Conservation (phyloP, 176 grass and related monocot genomes). For the Aegilops tauschii region DNA sequence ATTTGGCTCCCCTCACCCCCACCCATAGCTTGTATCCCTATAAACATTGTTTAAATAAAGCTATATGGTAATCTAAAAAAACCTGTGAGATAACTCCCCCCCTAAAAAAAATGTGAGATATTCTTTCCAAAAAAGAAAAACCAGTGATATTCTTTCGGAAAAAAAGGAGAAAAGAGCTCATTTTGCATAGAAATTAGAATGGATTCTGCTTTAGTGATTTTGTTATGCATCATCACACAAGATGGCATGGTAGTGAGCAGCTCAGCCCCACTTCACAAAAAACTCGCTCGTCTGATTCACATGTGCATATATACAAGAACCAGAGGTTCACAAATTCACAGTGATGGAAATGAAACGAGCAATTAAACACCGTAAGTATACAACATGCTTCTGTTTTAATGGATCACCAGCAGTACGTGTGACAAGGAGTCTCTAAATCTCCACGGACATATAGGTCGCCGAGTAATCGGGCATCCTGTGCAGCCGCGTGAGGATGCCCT, state of each 20-base stretch:
- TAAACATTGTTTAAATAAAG: too few relatives aligned
- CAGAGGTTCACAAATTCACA: neutral
- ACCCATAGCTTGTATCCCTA: too few relatives aligned
- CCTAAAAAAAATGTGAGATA: too few relatives aligned
- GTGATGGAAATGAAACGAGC: neutral
- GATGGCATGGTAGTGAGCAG: too few relatives aligned
- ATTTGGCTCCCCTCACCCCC: too few relatives aligned
- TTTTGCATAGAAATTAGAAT: too few relatives aligned
- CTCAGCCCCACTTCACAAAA: too few relatives aligned
- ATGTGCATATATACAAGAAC: neutral
- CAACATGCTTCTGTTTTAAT: neutral
- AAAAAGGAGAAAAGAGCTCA: neutral
- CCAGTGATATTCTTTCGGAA: too few relatives aligned
- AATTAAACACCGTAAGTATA: neutral
- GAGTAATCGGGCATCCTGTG: slow-evolving; percentile 61
- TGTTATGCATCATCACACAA: neutral
- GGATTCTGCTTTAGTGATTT: neutral
- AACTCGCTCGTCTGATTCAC: neutral
- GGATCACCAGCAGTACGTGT: neutral
- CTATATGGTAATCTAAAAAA: too few relatives aligned
- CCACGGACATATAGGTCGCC: slow-evolving; percentile 43
- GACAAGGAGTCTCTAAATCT: slow-evolving; percentile 22
- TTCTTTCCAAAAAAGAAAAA: too few relatives aligned
- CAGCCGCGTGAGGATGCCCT: slow-evolving; percentile 75
- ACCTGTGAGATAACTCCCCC: too few relatives aligned